Evolutionary conservation across 2,329 filamentous ascomycete genomes (phyloP), one percentile per base, ranked within the genome.

Genomic region (Xylaria arbuscula): DNA sequence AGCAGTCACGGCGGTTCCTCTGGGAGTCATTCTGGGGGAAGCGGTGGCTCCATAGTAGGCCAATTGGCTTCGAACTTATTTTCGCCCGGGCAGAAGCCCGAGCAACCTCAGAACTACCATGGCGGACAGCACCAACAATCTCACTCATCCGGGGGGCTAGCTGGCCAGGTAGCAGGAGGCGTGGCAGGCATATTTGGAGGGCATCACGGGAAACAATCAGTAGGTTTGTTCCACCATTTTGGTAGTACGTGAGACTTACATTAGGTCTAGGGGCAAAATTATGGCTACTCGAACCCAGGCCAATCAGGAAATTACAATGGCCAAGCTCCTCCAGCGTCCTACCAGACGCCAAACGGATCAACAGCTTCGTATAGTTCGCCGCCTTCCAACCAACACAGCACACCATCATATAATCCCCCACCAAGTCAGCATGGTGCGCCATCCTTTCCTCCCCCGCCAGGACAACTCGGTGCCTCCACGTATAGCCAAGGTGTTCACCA

Each of bases 311-410:
- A 84, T 45, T 93, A 92, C 77, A 85, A 82, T 68, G 90, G 89
- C 64, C 83, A 87, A 65, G 88, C 89, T 47, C 90, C 90, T 13
- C 86, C 88, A n/a, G 79, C 85, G 15, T 85, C 87, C 7, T 90
- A 90, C 76, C 86, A 89, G 73, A 80, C 83, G 34, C 73, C 77
- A 59, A 73, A 61, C 62, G 66, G 71, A 56, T 70, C 78, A 55
- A 72, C 76, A 38, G 62, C 74, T 42, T 64, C 79, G 53, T 78
- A 79, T 62, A 76, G 71, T 67, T 74, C 78, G 15, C 73, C 78
- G 13, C 64, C 73, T n/a, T 69, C 75, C 40, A 71, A 72, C 59
- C 71, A 74, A 64, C 74, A 76, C 40, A 59, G 76, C 34, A 76
- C 77, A 28, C 65, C 73, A 50, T 70, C 74, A 59, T 74, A 71